These are phyloP conservation scores for Tulasnella sp. DNA, from an alignment of 768 basidiomycete genomes.

Conservation along the genomic window DNA sequence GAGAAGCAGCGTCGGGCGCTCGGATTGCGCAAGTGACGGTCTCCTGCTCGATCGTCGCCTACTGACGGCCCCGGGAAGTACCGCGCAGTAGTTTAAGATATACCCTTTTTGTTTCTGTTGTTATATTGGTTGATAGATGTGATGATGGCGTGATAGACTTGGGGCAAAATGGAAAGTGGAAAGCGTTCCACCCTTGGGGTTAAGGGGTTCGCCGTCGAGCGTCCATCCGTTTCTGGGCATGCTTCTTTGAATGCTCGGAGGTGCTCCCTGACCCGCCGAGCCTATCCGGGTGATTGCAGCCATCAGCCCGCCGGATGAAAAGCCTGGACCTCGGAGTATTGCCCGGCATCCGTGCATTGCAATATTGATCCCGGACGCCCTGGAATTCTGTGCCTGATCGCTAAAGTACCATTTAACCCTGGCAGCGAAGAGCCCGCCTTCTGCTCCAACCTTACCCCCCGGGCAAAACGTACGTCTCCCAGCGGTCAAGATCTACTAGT, in stretches of 20 bases:
- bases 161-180: neutral
- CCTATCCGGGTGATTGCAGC: neutral
- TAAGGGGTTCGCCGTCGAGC: neutral
- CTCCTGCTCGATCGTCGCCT: neutral
- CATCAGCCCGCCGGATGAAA: neutral
- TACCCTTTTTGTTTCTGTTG: neutral
- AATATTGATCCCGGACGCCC: neutral
- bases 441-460: neutral
- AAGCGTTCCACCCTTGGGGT: neutral
- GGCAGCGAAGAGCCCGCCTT: neutral
- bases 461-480: neutral
- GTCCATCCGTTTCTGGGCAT: neutral
- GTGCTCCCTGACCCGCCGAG: neutral
- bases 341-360: neutral
- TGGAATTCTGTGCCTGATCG: conserved; percentile 5
- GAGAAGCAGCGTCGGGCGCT: conserved; percentile 15
- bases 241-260: neutral
- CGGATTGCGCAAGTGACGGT: neutral
- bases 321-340: neutral
- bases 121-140: neutral
- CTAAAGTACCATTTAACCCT: neutral
- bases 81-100: too few relatives aligned
- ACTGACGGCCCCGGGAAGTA: neutral
- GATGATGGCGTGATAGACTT: neutral
- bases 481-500: neutral